phyloP scores from a whole-genome alignment of 1,284 basidiomycete genomes.

The Leccinum huronense region DNA sequence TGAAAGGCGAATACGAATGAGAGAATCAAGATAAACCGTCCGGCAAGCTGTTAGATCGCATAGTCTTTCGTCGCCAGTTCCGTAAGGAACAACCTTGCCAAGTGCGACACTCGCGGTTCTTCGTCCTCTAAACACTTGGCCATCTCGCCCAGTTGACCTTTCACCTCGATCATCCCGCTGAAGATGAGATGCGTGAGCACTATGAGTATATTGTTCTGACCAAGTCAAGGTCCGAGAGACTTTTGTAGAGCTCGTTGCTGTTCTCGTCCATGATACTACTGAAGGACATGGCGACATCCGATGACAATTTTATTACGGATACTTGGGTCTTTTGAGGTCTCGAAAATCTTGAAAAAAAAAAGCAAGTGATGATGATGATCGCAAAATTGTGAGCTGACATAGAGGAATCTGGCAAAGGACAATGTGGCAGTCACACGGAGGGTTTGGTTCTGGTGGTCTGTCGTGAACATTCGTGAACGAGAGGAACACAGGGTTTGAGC shows the following conservation, averaged over 20 bases:
- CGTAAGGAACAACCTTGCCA: conserved; percentile 96
- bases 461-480: conserved; percentile 11
- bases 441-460: conserved; percentile 65
- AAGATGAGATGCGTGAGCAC: conserved; percentile 96
- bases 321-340: conserved; percentile 85
- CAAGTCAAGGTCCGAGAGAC: conserved; percentile 82
- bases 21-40: conserved; percentile 43
- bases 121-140: conserved; percentile 96
- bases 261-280: conserved; percentile 97
- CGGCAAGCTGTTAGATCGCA: conserved; percentile 97
- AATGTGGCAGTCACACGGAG: conserved; percentile 87
- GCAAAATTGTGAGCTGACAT: conserved; percentile 92
- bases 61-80: conserved; percentile 98
- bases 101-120: conserved; percentile 86
- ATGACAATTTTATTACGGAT: conserved; percentile 97
- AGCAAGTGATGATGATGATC: conserved; percentile 86
- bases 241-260: conserved; percentile 92
- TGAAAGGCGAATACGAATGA: background rate
- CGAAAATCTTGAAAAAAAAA: conserved; percentile 78
- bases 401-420: conserved; percentile 95
- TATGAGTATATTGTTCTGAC: conserved; percentile 99
- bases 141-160: conserved; percentile 99
- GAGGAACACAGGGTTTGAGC: background rate
- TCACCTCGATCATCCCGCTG: conserved; percentile 97
- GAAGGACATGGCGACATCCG: conserved; percentile 96